These are phyloP conservation scores for Neocatenulostroma microsporum DNA, from an alignment of 2,329 filamentous ascomycete genomes.

Conservation along the genomic window DNA sequence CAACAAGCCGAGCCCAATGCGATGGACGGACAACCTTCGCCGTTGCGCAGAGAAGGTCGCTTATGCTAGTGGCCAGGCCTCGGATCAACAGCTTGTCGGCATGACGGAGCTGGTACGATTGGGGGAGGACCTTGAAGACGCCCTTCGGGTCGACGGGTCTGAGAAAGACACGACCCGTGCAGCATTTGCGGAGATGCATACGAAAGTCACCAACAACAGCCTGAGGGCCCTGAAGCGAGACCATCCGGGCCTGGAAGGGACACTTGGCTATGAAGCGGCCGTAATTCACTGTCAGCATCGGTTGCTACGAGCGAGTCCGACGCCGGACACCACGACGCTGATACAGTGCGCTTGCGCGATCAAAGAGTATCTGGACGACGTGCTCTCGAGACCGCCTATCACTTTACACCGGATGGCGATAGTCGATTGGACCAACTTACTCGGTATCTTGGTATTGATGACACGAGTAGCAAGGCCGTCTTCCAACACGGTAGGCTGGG, in stretches of 20 bases:
- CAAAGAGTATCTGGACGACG: conserved; percentile 24
- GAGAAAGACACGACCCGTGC: neutral
- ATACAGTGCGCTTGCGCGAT: conserved; percentile 20
- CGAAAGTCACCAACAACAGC: conserved; percentile 14
- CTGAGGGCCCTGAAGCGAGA: conserved; percentile 19
- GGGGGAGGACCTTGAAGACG: conserved; percentile 17
- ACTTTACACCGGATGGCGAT: conserved; percentile 19
- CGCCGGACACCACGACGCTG: conserved; percentile 15
- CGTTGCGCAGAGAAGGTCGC: conserved; percentile 13
- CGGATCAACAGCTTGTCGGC: conserved; percentile 12
- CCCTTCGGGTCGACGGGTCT: conserved; percentile 6
- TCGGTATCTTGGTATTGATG: conserved; percentile 19
- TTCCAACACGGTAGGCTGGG: conserved; percentile 14
- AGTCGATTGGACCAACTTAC: conserved; percentile 21
- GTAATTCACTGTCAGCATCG: conserved; percentile 17
- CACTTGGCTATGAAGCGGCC: conserved; percentile 14
- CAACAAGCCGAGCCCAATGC: conserved; percentile 19
- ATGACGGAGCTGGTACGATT: conserved; percentile 15
- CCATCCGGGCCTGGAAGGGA: conserved; percentile 13
- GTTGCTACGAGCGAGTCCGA: conserved; percentile 12
- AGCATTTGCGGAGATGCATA: conserved; percentile 13
- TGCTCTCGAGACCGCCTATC: conserved; percentile 16
- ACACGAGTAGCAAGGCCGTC: conserved; percentile 14
- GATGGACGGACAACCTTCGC: conserved; percentile 19
- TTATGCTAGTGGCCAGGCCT: conserved; percentile 8